Conservation (phyloP, 805 yeast genomes). For the Ogataea henricii region DNA sequence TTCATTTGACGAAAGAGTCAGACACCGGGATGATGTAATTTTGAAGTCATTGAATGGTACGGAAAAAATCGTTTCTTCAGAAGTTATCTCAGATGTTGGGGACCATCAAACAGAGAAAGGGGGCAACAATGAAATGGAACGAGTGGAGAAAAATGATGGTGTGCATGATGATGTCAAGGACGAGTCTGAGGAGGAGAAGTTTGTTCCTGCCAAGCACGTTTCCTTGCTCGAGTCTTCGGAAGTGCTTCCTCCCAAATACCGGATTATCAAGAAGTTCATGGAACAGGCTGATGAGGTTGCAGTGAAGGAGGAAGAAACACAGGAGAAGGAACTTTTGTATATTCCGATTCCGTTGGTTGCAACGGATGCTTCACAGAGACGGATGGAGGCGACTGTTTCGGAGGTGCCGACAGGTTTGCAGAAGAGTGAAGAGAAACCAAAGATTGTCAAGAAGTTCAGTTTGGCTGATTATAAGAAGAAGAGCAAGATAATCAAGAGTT, state of each 20-base stretch:
- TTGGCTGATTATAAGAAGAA: slow-evolving; percentile 73
- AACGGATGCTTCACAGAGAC: slow-evolving; percentile 12
- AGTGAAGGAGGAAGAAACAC: not conserved
- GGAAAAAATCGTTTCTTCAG: not conserved
- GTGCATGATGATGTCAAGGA: not conserved
- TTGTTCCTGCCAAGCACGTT: slow-evolving; percentile 10
- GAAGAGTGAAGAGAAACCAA: slow-evolving; percentile 30
- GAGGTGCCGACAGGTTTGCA: slow-evolving; percentile 11
- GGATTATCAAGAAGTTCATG: slow-evolving; percentile 22
- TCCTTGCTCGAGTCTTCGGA: slow-evolving; percentile 19
- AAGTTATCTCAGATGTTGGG: not conserved
- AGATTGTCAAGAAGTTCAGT: slow-evolving; percentile 59
- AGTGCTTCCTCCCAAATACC: slow-evolving; percentile 25
- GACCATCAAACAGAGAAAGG: not conserved
- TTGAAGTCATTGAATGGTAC: slow-evolving; percentile 9
- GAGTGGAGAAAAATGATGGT: not conserved
- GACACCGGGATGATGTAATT: slow-evolving; percentile 27
- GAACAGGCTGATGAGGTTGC: slow-evolving; percentile 6
- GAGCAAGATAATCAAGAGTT: slow-evolving; percentile 23
- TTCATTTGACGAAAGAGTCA: slow-evolving; percentile 37
- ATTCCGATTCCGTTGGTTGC: slow-evolving; percentile 19
- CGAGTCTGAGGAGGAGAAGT: slow-evolving; percentile 1
- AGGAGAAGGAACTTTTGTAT: slow-evolving; percentile 10
- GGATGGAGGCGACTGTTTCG: slow-evolving; percentile 9
- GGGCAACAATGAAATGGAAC: not conserved